These are phyloP conservation scores for Gentiana macrophylla DNA, from an alignment of 257 asterid genomes.

Conservation along the genomic window DNA sequence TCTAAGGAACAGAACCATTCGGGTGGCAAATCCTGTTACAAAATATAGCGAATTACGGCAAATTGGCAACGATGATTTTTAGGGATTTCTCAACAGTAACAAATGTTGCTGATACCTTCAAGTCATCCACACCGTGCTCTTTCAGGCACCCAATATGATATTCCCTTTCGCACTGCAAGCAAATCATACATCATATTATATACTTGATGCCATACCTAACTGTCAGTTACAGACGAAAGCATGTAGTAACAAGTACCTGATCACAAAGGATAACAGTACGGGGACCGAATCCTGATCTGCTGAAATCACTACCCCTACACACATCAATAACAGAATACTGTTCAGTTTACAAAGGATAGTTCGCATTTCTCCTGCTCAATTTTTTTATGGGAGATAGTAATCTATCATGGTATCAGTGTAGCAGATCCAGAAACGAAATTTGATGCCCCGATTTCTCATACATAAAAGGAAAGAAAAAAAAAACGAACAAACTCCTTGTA, in stretches of 20 bases:
- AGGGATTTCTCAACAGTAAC: not conserved
- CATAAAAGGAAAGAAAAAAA: too few relatives aligned
- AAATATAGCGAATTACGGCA: not conserved
- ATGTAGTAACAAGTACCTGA: slow-evolving; percentile 41
- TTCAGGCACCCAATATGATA: slow-evolving; percentile 81
- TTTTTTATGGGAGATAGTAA: too few relatives aligned
- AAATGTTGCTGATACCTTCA: slow-evolving; percentile 38
- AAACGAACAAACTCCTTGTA: too few relatives aligned
- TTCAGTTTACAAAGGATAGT: too few relatives aligned
- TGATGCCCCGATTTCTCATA: too few relatives aligned
- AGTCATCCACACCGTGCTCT: slow-evolving; percentile 57
- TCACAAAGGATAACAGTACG: slow-evolving; percentile 87
- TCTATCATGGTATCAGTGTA: too few relatives aligned
- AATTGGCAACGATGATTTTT: too few relatives aligned
- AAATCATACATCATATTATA: slow-evolving; percentile 3
- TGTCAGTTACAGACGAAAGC: not conserved
- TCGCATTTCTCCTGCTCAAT: too few relatives aligned
- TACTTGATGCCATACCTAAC: not conserved
- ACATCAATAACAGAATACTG: not conserved
- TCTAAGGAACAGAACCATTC: slow-evolving; percentile 74
- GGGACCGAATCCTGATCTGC: slow-evolving; percentile 43
- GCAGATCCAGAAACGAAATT: too few relatives aligned
- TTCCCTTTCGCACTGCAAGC: slow-evolving; percentile 77
- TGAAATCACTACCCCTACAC: slow-evolving; percentile 61
- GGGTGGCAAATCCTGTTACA: slow-evolving; percentile 62